These are phyloP conservation scores for Coriolopsis trogii DNA, from an alignment of 1,284 basidiomycete genomes.

Conservation along the genomic window DNA sequence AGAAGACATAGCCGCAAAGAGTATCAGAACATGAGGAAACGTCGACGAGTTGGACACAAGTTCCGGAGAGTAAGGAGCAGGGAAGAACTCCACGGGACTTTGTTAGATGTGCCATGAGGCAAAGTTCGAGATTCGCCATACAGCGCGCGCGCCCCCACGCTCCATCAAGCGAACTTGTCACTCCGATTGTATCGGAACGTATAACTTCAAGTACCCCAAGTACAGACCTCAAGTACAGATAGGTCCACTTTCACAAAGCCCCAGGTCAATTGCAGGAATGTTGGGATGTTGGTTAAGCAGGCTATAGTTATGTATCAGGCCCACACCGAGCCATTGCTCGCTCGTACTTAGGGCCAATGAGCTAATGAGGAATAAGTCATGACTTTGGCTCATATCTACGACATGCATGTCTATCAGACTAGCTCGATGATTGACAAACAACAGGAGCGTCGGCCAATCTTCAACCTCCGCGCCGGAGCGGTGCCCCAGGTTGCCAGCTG, in stretches of 20 bases:
- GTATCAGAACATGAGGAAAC: background rate
- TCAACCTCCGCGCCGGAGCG: slow-evolving; percentile 15
- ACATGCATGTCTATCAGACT: background rate
- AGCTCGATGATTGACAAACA: background rate
- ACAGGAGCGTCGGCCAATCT: background rate
- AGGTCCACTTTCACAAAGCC: too few relatives aligned
- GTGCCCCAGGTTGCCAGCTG: slow-evolving; percentile 15
- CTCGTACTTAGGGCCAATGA: too few relatives aligned
- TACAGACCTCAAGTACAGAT: too few relatives aligned
- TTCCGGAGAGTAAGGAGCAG: background rate
- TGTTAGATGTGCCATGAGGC: background rate
- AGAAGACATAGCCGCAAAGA: background rate
- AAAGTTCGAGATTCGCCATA: background rate
- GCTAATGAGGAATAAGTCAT: too few relatives aligned
- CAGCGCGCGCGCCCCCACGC: too few relatives aligned
- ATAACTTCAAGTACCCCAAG: background rate
- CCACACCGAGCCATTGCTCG: too few relatives aligned
- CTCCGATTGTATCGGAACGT: background rate
- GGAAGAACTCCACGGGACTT: too few relatives aligned
- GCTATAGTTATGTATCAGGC: too few relatives aligned
- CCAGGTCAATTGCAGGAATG: too few relatives aligned
- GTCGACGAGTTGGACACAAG: background rate
- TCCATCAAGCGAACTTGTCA: too few relatives aligned
- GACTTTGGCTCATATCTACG: background rate
- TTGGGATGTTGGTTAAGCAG: too few relatives aligned